A percentile compares a stretch with the other conserved stretches of the same genome.
phyloP scores from a whole-genome alignment of 768 basidiomycete genomes.

The Amyloporia xantha region DNA sequence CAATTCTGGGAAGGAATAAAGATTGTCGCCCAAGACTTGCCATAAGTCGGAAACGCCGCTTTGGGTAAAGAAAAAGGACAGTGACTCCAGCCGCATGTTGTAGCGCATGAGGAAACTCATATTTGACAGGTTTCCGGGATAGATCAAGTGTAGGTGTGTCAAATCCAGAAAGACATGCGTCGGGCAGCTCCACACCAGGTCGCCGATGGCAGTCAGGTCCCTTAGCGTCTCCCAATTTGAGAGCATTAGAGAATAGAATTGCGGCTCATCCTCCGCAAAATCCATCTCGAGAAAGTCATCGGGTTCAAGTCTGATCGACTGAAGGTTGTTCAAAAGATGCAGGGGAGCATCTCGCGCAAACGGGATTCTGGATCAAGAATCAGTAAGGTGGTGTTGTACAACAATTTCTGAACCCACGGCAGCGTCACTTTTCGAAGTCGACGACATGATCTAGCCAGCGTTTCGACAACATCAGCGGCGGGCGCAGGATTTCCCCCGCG shows the following conservation, averaged over 20 bases:
- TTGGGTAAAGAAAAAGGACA: neutral
- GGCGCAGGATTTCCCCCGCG: neutral
- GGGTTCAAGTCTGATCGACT: too few relatives aligned
- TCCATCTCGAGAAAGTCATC: too few relatives aligned
- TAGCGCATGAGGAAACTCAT: conserved; percentile 6
- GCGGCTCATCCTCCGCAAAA: too few relatives aligned
- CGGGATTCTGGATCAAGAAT: too few relatives aligned
- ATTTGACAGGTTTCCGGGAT: neutral
- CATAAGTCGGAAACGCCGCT: neutral
- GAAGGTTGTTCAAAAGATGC: too few relatives aligned
- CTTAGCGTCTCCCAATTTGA: neutral
- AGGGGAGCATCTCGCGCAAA: too few relatives aligned
- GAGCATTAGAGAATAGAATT: neutral
- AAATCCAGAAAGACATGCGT: conserved; percentile 1
- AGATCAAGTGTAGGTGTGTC: conserved; percentile 4
- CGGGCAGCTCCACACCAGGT: conserved; percentile 1
- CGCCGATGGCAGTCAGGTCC: conserved; percentile 2
- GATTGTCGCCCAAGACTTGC: neutral
- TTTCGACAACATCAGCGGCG: neutral
- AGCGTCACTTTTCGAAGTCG: neutral
- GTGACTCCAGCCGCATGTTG: conserved; percentile 3
- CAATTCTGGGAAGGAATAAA: conserved; percentile 2
- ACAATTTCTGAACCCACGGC: neutral
- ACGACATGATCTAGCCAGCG: neutral
- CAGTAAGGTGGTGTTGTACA: too few relatives aligned